Base-by-base conservation (phyloP, 2,329 filamentous ascomycete genomes). In the Clonostachys rosea region DNA sequence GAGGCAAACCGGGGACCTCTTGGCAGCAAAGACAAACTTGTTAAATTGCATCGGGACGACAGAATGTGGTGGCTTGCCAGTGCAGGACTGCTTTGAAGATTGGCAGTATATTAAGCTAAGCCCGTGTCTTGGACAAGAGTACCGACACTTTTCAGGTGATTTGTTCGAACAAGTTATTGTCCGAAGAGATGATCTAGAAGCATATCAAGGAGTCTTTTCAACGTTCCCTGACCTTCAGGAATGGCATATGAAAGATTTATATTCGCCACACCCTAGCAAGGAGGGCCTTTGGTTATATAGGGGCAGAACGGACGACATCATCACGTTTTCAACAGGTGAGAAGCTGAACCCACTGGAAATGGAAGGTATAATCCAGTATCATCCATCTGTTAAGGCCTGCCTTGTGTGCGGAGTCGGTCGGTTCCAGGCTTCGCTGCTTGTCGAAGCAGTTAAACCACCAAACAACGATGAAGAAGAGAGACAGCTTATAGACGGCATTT, bases 211-310 rank as follows among this genome's bases (percentile, higher is more conserved):
- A 4, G 51, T 70, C 16, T 76, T 76, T 48, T 57, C 59, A 36
- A 66, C 68, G 3, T 73, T 70, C 43, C 71, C 70, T 0, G 59
- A 68, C 1, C 41, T 61, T 2, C 46, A 66, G 5, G 68, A 74
- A 50, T 75, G 63, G 53, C 59, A 64, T 9, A 74, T 68, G 7
- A 69, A 67, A 37, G 75, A 78, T 46, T 51, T 78, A 14, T 75
- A 66, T 54, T 61, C 54, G 10, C 54, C 55, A 2, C 67, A 68
- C 42, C 66, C 66, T 0, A 61, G 53, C 0, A 63, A 62, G 6
- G 44, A 56, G 9, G 48, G 64, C 17, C 47, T 56, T 17, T 70
- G 67, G 67, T 52, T 59, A 5, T 66, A 68, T 33, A 53, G 57
- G 20, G 67, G 68, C 2, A 59, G 68, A 3, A 57, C 58, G 0